Conservation (phyloP, 768 basidiomycete species). For the Pseudohyphozyma bogoriensis region DNA sequence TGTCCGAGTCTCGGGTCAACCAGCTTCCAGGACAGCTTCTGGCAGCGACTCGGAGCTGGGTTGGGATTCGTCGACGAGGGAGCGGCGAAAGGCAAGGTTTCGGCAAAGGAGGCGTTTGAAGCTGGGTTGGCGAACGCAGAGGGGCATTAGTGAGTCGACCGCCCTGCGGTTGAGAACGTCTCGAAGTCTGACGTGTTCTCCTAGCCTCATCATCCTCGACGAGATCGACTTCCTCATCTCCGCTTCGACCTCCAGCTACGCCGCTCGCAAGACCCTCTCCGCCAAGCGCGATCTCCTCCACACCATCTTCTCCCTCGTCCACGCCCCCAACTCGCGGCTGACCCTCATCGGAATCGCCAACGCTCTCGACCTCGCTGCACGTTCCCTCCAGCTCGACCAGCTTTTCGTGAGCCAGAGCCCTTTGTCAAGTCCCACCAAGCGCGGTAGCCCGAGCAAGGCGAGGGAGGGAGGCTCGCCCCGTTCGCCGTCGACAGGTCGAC, state of each 20-base stretch:
- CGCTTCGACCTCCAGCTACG: no score
- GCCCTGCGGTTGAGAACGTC: no score
- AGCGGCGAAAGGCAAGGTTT: conserved; percentile 35
- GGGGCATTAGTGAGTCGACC: conserved; percentile 50
- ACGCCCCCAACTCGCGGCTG: conserved; percentile 46
- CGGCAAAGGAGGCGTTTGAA: conserved; percentile 41
- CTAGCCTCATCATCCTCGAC: conserved; percentile 59
- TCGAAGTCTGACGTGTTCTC: neutral
- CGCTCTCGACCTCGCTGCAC: conserved; percentile 68
- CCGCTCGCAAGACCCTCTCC: conserved; percentile 52
- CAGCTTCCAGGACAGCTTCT: conserved; percentile 43
- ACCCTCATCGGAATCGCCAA: conserved; percentile 80
- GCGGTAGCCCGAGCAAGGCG: conserved; percentile 10
- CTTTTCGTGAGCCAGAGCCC: no score
- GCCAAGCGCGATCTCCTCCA: conserved; percentile 52
- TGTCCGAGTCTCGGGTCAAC: conserved; percentile 61
- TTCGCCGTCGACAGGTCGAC: no score
- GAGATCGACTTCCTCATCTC: conserved; percentile 76
- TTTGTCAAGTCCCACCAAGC: no score
- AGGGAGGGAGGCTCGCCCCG: no score
- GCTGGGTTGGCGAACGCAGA: conserved; percentile 38
- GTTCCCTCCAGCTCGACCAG: conserved; percentile 32
- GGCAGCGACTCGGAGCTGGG: conserved; percentile 58
- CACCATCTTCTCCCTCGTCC: conserved; percentile 59
- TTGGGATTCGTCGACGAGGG: conserved; percentile 36